phyloP scores from a whole-genome alignment of 768 basidiomycete species.

The Lyophyllum decastes region DNA sequence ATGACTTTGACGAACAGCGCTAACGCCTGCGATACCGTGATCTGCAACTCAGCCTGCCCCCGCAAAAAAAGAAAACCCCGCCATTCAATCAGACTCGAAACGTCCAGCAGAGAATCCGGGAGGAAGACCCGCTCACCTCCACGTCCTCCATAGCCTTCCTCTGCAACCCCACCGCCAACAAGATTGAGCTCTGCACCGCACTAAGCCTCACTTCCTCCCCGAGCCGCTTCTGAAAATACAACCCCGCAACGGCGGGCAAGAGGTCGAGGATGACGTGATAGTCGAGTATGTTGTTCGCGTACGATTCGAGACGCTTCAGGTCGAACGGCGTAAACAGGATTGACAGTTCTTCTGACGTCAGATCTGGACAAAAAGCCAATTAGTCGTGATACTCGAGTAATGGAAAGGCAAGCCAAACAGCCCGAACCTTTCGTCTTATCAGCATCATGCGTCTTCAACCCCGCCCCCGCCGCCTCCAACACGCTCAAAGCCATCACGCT shows the following conservation, averaged over 20 bases:
- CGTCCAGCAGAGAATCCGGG: background rate
- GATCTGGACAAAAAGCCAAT: constrained; percentile 20
- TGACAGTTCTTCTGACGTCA: constrained; percentile 45
- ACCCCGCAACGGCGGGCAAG: constrained; percentile 74
- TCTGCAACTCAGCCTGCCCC: constrained; percentile 77
- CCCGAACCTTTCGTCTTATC: constrained; percentile 40
- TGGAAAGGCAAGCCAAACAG: too few species aligned
- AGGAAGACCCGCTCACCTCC: constrained; percentile 57
- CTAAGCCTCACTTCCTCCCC: constrained; percentile 70
- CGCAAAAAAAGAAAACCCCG: too few species aligned
- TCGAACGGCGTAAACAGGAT: constrained; percentile 87
- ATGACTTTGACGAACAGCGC: constrained; percentile 92
- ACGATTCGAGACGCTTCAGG: constrained; percentile 92
- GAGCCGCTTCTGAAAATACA: constrained; percentile 82
- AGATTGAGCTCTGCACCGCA: constrained; percentile 88
- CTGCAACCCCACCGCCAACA: constrained; percentile 88
- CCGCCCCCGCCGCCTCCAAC: constrained; percentile 79
- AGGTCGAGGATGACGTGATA: constrained; percentile 96
- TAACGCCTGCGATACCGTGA: constrained; percentile 85
- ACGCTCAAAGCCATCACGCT: constrained; percentile 86
- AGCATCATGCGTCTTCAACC: constrained; percentile 48
- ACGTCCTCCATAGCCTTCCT: constrained; percentile 87
- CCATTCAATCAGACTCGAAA: too few species aligned
- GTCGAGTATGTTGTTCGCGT: constrained; percentile 94
- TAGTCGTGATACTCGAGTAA: too few species aligned